Percentiles rank a stretch among this genome's conserved stretches.
phyloP scores from a whole-genome alignment of 106 monocot species.

The Posidonia australis region DNA sequence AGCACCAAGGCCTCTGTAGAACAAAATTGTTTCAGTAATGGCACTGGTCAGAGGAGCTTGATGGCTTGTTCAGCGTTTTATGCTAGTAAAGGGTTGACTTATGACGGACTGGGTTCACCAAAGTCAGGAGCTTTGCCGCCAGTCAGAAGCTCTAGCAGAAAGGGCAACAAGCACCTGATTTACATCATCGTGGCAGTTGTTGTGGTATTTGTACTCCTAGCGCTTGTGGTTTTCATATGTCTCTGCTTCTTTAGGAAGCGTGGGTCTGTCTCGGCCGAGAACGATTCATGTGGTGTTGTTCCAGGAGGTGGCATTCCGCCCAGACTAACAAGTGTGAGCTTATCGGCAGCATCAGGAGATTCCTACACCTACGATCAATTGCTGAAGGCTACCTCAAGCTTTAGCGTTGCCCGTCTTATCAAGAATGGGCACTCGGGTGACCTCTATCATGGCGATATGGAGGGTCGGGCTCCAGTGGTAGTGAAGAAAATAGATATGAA shows the following conservation, averaged over 20 bases:
- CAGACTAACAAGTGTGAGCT: constrained; percentile 22
- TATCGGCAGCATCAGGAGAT: constrained; percentile 54
- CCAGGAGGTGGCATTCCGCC: too few relatives aligned
- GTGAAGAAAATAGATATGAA: constrained; percentile 55
- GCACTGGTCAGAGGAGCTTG: constrained; percentile 30
- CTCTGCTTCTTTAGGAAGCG: constrained; percentile 5
- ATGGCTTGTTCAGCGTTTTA: constrained; percentile 54
- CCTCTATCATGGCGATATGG: constrained; percentile 47
- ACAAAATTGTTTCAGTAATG: constrained; percentile 46
- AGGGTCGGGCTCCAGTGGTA: constrained; percentile 41
- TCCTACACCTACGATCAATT: constrained; percentile 53
- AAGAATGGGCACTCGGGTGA: constrained; percentile 78
- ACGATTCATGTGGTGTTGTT: too few relatives aligned
- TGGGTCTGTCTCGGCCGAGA: too few relatives aligned
- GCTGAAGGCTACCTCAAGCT: constrained; percentile 36
- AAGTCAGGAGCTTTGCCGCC: constrained; percentile 5
- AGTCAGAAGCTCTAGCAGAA: neutral
- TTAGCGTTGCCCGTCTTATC: constrained; percentile 57
- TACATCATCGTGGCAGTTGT: constrained; percentile 67
- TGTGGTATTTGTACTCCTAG: too few relatives aligned
- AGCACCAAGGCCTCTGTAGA: constrained; percentile 19
- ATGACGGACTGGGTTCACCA: constrained; percentile 25
- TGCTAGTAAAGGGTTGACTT: constrained; percentile 30
- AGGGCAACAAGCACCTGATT: constrained; percentile 20
- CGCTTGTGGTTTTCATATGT: too few relatives aligned